Evolutionary conservation across 345 rosid species (phyloP), one percentile per base, ranked within the genome.

Genomic region (Melastoma malabathricum): DNA sequence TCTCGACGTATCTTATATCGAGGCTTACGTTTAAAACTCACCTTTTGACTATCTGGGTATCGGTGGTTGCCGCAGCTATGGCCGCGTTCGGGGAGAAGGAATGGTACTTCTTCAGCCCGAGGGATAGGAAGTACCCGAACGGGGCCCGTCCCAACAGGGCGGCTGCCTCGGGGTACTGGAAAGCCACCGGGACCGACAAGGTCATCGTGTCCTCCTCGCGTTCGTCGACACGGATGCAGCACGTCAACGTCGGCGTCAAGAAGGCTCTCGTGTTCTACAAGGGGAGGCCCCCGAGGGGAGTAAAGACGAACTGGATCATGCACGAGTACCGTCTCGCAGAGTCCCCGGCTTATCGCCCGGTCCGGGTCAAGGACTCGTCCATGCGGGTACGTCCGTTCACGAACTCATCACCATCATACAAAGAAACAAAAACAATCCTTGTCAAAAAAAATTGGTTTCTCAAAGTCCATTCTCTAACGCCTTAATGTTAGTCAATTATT

Each of bases 81-180:
- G 89, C 98, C 27, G 72, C 76, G 7, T 84, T 79, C 55, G 93
- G 98, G 0, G 98, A 92, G 85, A 92, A 87, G 65, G 98, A 92
- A 53, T 92, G 98, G 98, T 92, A 92, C 60, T 90, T 90, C 65
- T 90, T 90, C 78, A 90, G 89, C 60, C 98, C 98, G 1, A 71
- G 98, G 66, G 98, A 90, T 51, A 66, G 98, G 10, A 92, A 92
- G 81, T 92, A 92, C 69, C 98, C 98, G 0, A 92, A 92, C 5
- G 98, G 98, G 44, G 96, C 87, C 0, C 56, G 98, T 66, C 98
- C 98, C 3, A 92, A 92, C 75, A 80, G 98, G 52, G 96, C 98
- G 0, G 98, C 98, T 7, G 92, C 83, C 0, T 86, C 97, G 0
- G 97, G 97, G 47, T 89, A 86, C 53, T 90, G 98, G 98, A 90